Percentiles rank a stretch among this genome's conserved stretches.
phyloP scores from a whole-genome alignment of 2,329 filamentous ascomycete genomes.

The Penicillium italicum region DNA sequence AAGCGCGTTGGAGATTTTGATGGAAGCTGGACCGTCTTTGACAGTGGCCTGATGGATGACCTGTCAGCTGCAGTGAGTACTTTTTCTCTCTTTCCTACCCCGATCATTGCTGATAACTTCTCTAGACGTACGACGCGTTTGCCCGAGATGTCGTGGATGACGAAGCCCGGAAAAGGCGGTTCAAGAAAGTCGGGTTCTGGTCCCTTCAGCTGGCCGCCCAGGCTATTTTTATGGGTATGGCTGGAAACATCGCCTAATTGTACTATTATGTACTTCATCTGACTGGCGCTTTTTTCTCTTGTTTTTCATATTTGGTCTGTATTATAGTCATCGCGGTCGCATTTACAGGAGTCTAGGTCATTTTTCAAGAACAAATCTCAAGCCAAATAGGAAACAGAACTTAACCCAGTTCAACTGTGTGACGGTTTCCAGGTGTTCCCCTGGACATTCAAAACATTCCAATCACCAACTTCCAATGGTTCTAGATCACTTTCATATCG shows the following conservation, averaged over 20 bases:
- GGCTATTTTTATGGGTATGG: conserved; percentile 91
- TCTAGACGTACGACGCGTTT: conserved; percentile 82
- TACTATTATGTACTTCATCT: conserved; percentile 17
- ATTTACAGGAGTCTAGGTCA: conserved; percentile 4
- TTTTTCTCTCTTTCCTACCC: neutral
- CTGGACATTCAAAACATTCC: neutral
- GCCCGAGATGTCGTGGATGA: conserved; percentile 86
- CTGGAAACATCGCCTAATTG: conserved; percentile 65
- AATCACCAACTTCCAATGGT: neutral
- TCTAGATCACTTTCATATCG: neutral
- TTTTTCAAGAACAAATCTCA: neutral
- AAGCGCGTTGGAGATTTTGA: conserved; percentile 88
- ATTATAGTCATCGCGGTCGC: conserved; percentile 5
- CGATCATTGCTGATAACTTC: conserved; percentile 7
- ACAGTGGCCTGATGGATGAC: conserved; percentile 92
- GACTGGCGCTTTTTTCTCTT: neutral
- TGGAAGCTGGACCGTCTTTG: conserved; percentile 90
- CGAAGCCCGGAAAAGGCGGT: conserved; percentile 75
- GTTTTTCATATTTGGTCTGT: conserved; percentile 2
- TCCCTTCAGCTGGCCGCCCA: conserved; percentile 88
- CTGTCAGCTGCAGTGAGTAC: conserved; percentile 69
- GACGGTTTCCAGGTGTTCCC: neutral
- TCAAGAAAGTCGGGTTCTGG: conserved; percentile 97
- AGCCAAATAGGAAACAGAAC: neutral
- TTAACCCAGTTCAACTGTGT: neutral